Percentiles rank a stretch among this genome's conserved stretches.
phyloP scores from a whole-genome alignment of 2,329 filamentous ascomycete genomes.

The Verticillium dahliae region DNA sequence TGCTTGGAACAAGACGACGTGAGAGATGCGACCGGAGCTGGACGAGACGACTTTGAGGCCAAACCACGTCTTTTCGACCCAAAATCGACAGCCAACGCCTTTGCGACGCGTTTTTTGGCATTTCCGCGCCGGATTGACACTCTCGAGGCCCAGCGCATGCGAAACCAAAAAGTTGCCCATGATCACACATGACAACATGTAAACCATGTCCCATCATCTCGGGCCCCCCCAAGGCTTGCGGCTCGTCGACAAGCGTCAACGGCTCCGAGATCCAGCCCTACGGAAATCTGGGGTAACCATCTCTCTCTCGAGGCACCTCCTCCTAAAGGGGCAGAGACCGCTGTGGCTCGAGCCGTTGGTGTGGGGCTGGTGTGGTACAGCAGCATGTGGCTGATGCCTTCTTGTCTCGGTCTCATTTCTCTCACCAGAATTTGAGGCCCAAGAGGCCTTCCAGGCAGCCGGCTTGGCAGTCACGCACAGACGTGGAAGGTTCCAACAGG shows the following conservation, averaged over 20 bases:
- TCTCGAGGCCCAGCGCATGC: not conserved
- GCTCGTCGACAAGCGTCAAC: slow-evolving; percentile 8
- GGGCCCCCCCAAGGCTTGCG: not conserved
- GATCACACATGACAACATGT: not conserved
- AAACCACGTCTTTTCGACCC: not conserved
- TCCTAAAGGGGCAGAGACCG: no score
- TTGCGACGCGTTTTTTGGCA: not conserved
- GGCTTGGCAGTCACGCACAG: not conserved
- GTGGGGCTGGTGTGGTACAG: not conserved
- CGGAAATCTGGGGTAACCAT: slow-evolving; percentile 11
- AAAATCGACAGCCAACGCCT: not conserved
- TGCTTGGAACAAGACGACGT: not conserved
- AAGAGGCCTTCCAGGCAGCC: not conserved
- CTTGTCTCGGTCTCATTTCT: not conserved
- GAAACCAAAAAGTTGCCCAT: not conserved
- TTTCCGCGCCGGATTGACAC: not conserved
- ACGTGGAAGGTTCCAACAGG: not conserved
- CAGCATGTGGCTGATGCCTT: slow-evolving; percentile 5
- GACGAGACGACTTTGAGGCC: not conserved
- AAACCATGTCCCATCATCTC: slow-evolving; percentile 1
- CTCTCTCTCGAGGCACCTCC: not conserved
- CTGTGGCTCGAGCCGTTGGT: not conserved
- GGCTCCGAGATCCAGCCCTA: slow-evolving; percentile 11
- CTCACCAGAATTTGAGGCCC: not conserved
- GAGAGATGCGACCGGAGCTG: not conserved